Evolutionary conservation across 495 filamentous ascomycete species (phyloP), one percentile per base, ranked within the genome.

Genomic region (Penicillium manginii): DNA sequence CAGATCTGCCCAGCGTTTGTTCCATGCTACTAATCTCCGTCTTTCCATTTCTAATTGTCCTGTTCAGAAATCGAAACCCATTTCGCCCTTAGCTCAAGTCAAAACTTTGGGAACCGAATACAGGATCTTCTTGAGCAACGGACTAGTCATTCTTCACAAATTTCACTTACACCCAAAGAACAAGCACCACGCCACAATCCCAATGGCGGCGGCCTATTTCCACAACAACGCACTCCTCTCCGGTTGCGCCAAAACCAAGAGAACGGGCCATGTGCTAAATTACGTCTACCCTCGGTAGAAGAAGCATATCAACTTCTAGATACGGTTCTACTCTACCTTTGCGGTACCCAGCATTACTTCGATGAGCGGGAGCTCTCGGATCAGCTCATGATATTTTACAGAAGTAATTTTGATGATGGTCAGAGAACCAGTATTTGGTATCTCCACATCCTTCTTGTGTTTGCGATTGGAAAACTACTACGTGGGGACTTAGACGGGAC

Each of bases 61-160:
- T 40, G 4, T 40, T 14, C 37, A 50, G 55, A 46, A 23, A 58
- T 52, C 9, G 31, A 22, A 26, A 46, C 49, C 37, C 46, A 51
- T 17, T 47, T 37, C 39, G 48, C 50, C 23, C 50, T 58, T 22
- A 45, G 54, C 14, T 57, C 54, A 49, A 57, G 54, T 45, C 54
- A 57, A 29, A 31, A 57, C 12, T 50, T 57, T 21, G 54, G 45
- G 37, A 40, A 50, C 22, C 46, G 54, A 23, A 45, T 50, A 8
- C 46, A 50, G n/a, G 48, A 21, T 8, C 46, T 50, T 18, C 48
- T 57, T 40, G 54, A 57, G 46, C 54, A 26, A 15, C 21, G 46
- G 19, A 45, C 21, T 22, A 19, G 17, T 22, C 11, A 22, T 8
- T 19, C 7, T 17, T 37, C 35, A 14, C 35, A n/a, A 5, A 15